Evolutionary conservation across 1,139 yeast genomes (phyloP).

Genomic region (Maudiozyma humilis): DNA sequence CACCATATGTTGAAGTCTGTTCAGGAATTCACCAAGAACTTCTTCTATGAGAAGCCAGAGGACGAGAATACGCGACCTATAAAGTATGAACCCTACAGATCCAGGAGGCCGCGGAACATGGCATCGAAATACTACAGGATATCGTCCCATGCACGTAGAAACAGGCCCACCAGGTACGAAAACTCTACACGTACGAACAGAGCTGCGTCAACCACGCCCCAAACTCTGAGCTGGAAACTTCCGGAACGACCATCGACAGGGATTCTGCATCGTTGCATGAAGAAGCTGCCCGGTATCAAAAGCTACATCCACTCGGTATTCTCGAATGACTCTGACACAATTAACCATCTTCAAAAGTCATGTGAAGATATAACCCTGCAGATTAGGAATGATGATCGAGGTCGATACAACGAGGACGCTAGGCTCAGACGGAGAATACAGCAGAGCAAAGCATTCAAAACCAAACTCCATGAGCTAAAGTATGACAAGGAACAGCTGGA

Average conservation of each 20-base stretch:
- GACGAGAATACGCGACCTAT: background rate
- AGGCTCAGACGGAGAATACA: slow-evolving; percentile 17
- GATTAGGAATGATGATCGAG: background rate
- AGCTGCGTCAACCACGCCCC: background rate
- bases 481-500: slow-evolving; percentile 24
- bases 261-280: background rate
- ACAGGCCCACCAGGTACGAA: background rate
- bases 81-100: background rate
- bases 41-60: slow-evolving; percentile 2
- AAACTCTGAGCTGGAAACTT: background rate
- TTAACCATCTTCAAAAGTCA: slow-evolving; percentile 5
- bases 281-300: background rate
- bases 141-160: background rate
- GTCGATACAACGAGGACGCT: slow-evolving; percentile 7
- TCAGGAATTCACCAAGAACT: slow-evolving; percentile 2
- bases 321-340: slow-evolving; percentile 7
- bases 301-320: slow-evolving; percentile 7
- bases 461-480: slow-evolving; percentile 22
- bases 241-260: background rate
- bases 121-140: background rate
- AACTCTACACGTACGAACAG: background rate
- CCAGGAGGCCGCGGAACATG: background rate
- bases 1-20: slow-evolving; percentile 2
- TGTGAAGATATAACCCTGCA: slow-evolving; percentile 6
- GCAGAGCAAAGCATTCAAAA: slow-evolving; percentile 25